phyloP scores from a whole-genome alignment of 176 grass and related monocot species.

The Oryza rufipogon region DNA sequence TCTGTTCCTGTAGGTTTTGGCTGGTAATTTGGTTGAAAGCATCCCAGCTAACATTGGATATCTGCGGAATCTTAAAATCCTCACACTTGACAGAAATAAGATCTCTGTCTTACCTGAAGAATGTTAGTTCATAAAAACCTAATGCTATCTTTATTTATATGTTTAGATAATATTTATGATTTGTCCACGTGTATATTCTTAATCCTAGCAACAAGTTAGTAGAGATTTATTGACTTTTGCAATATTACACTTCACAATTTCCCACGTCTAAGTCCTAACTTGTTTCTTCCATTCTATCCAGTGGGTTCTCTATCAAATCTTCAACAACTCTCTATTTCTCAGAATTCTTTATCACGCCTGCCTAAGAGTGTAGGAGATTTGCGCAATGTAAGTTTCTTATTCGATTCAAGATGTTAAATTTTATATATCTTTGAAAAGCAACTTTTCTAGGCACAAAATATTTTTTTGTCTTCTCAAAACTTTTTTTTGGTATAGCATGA shows the following conservation, averaged over 20 bases:
- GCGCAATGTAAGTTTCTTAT: conserved; percentile 67
- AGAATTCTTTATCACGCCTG: conserved; percentile 74
- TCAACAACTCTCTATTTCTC: conserved; percentile 72
- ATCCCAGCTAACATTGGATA: conserved; percentile 86
- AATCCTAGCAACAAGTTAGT: conserved; percentile 11
- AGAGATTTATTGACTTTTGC: conserved; percentile 3
- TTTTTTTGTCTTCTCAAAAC: not conserved
- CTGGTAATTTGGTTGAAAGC: conserved; percentile 75
- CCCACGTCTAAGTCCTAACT: conserved; percentile 25
- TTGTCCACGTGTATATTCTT: conserved; percentile 22
- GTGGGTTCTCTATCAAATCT: conserved; percentile 90
- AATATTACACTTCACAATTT: conserved; percentile 13
- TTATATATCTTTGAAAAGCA: conserved; percentile 16
- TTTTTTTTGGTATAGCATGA: not conserved
- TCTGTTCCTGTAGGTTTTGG: conserved; percentile 76
- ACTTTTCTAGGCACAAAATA: not conserved
- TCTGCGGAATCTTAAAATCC: conserved; percentile 76
- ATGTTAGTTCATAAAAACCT: conserved; percentile 66
- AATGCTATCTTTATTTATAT: conserved; percentile 20
- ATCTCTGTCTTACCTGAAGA: conserved; percentile 78
- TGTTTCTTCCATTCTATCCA: conserved; percentile 45
- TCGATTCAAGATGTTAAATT: conserved; percentile 8
- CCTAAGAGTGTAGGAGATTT: conserved; percentile 84
- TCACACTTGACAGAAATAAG: conserved; percentile 92
- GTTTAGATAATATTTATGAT: conserved; percentile 1